Conservation (phyloP, 371 early-diverging fungal genomes). For the Choanephora cucurbitarum region DNA sequence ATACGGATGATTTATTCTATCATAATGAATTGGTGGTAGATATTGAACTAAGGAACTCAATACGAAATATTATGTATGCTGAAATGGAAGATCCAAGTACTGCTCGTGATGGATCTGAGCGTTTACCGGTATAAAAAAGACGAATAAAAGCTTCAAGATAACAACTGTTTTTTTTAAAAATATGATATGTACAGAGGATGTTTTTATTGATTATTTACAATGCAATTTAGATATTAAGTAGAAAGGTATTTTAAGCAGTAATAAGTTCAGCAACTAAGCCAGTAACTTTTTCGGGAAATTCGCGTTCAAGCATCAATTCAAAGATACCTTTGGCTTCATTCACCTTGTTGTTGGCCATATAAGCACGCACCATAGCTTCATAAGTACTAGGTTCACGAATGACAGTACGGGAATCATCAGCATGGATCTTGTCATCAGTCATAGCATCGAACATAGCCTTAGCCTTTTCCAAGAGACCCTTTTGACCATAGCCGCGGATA, state of each 20-base stretch:
- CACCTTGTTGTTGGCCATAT: constrained; percentile 48
- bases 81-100: constrained; percentile 28
- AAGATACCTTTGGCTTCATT: constrained; percentile 47
- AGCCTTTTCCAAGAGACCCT: constrained; percentile 46
- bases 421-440: constrained; percentile 45
- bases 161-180: constrained; percentile 2
- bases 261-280: constrained; percentile 43
- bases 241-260: neutral
- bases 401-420: constrained; percentile 24
- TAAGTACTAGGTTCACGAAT: constrained; percentile 67
- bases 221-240: neutral
- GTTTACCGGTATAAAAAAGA: constrained; percentile 33
- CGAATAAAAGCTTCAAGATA: no score
- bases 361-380: constrained; percentile 64
- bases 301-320: constrained; percentile 44
- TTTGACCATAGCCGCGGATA: constrained; percentile 62
- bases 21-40: constrained; percentile 42
- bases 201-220: neutral
- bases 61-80: constrained; percentile 34
- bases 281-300: constrained; percentile 52
- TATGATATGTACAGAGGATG: neutral
- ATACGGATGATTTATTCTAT: constrained; percentile 33
- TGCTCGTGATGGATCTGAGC: constrained; percentile 37
- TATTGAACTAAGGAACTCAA: constrained; percentile 32
- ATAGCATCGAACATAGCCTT: constrained; percentile 55